Evolutionary conservation across 2,329 filamentous ascomycete genomes (phyloP), one percentile per base, ranked within the genome.

Genomic region (Fusarium sp.): DNA sequence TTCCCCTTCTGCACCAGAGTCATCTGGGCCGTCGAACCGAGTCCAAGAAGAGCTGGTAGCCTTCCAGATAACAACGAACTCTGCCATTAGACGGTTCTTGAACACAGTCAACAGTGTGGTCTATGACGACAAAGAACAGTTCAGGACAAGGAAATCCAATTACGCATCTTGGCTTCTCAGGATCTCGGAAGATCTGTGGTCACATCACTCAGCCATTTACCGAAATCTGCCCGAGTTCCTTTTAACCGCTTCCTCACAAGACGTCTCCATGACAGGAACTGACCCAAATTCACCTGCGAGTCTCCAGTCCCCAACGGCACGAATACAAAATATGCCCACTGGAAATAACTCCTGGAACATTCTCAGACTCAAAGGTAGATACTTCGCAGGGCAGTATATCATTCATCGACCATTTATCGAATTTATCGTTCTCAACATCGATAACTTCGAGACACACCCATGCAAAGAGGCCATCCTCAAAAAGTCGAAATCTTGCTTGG

Each of bases 331-430:
- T 4, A 20, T 63, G 0, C 58, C 52, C 0, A 47, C 70, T 1
- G 69, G 71, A 0, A 79, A 79, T n/a, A 73, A 77, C n/a, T 68
- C 74, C 0, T 78, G 77, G 77, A 79, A 79, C 10, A 74, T 79
- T 0, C 25, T 77, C 0, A 53, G 77, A 20, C 67, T 79, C 1
- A 70, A 75, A 27, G 77, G 77, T 1, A 59, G 77, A 7, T 78
- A 77, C 22, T 78, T 71, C 10, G 76, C 77, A 0, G 77, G 76
- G 0, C 75, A 77, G 18, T 77, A 79, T 38, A 78, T 79, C 8
- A 77, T 79, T 1, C 74, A 78, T 25, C 61, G 77, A 2, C 77
- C 77, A 1, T 76, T 79, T 11, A 66, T 79, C 10, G 76, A 79
- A 10, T 76, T 76, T 9, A 70, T 73, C 0, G 27, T 78, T 9